Conservation (phyloP, 768 basidiomycete species). For the Steccherinum ochraceum region DNA sequence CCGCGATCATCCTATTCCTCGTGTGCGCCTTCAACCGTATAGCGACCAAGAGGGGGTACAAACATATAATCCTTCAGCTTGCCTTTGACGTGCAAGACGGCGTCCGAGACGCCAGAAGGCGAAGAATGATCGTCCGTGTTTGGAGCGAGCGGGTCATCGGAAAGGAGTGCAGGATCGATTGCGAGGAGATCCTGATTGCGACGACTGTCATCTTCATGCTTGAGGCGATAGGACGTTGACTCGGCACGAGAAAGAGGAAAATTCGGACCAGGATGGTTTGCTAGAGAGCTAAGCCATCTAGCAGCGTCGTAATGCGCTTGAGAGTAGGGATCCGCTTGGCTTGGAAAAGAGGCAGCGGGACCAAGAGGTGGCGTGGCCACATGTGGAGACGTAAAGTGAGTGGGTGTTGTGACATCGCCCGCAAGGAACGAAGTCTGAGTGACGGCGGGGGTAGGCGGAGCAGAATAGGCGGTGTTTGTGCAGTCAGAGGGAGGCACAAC, state of each 20-base stretch:
- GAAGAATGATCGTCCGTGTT: no score
- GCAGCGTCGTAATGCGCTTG: neutral
- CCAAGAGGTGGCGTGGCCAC: no score
- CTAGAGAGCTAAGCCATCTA: slow-evolving; percentile 6
- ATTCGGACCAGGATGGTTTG: slow-evolving; percentile 7
- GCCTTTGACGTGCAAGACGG: no score
- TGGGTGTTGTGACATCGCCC: no score
- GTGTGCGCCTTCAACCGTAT: no score
- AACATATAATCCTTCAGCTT: no score
- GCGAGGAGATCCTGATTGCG: neutral
- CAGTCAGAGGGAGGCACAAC: neutral
- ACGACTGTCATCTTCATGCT: neutral
- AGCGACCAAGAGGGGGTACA: no score
- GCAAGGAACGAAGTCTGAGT: neutral
- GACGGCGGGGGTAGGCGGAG: neutral
- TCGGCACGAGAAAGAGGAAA: neutral
- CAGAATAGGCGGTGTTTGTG: neutral
- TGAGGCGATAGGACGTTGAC: neutral
- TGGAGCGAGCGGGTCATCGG: neutral
- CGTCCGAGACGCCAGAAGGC: no score
- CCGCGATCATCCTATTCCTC: no score
- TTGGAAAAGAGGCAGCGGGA: neutral
- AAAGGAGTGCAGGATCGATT: neutral
- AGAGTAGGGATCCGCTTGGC: neutral
- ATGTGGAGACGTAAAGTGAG: neutral